Evolutionary conservation across 441 rosid genomes (phyloP), one percentile per base, ranked within the genome.

Genomic region (Bruguiera hainesii): DNA sequence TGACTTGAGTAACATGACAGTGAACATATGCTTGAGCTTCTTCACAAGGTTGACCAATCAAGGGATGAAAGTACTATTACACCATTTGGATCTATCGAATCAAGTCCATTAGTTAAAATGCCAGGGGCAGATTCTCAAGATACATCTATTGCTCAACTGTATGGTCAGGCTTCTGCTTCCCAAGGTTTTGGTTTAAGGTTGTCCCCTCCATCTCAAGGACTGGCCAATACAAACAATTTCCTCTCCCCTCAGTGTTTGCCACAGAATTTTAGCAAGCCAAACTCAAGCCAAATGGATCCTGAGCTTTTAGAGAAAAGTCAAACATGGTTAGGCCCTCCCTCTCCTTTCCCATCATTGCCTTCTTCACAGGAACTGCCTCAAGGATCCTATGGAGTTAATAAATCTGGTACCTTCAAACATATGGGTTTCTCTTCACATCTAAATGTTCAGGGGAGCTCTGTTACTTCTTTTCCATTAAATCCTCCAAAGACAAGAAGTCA

Each of bases 21-120:
- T 75, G 87, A 87, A 79, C 83, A 89, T 72, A 86, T 91, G 95
- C 85, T 87, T 71, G 95, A 91, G 82, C 90, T 88, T 66, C 84
- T 89, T 76, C 81, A 89, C 76, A 90, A 87, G 84, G 89, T 90
- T 71, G 89, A 89, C 77, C 91, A 79, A 61, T 76, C 90, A 51
- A 73, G 73, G 69, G 89, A 86, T 50, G 75, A 61, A 66, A 76
- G 80, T 59, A 69, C 73, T 63, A 78, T 75, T 68, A 65, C 78
- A 71, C 81, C 73, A 67, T 62, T 82, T 60, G 76, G 83, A 70
- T 81, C 88, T 56, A 53, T 76, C 31, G 76, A 73, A 52, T 59
- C 37, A 56, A 76, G 71, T 71, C 70, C 52, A 35, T 68, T 65
- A 31, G 58, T 74, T 56, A 85, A 84, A 72, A 64, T 77, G 59